Evolutionary conservation across 2,329 filamentous ascomycete species (phyloP).

Genomic region (Aspergillus sclerotialis): DNA sequence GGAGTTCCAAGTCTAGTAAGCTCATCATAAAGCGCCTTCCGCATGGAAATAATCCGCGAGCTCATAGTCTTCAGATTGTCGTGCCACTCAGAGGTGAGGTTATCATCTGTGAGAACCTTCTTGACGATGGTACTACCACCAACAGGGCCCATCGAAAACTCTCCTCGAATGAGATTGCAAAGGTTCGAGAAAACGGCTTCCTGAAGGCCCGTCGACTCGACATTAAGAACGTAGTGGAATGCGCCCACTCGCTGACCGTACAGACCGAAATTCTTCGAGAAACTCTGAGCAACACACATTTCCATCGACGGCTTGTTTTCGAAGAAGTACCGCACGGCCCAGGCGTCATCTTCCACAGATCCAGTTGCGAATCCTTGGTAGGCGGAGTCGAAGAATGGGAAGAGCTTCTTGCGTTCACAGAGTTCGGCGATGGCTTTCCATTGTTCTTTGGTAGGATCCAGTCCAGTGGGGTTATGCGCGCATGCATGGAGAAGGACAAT

Average conservation of each 20-base stretch:
- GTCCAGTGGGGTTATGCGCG: constrained; percentile 95
- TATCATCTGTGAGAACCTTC: constrained; percentile 68
- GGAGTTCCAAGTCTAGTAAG: constrained; percentile 79
- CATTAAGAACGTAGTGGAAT: constrained; percentile 58
- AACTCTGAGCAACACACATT: constrained; percentile 51
- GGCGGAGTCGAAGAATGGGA: constrained; percentile 96
- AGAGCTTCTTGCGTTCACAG: constrained; percentile 73
- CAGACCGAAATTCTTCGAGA: constrained; percentile 65
- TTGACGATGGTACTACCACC: constrained; percentile 83
- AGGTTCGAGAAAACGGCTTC: constrained; percentile 31
- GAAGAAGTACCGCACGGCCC: constrained; percentile 84
- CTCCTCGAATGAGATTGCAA: constrained; percentile 33
- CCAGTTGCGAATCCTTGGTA: constrained; percentile 98
- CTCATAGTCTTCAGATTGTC: constrained; percentile 85
- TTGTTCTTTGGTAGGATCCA: constrained; percentile 85
- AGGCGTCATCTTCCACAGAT: constrained; percentile 74
- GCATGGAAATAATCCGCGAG: constrained; percentile 88
- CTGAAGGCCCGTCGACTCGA: constrained; percentile 20
- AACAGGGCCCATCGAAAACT: constrained; percentile 55
- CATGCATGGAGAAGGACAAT: constrained; percentile 89
- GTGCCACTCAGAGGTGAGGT: constrained; percentile 82
- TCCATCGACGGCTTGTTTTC: constrained; percentile 68
- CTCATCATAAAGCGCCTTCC: constrained; percentile 67
- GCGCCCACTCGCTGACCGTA: constrained; percentile 93
- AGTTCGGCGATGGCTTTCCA: constrained; percentile 81